A percentile compares a stretch with the other conserved stretches of the same genome.
Conservation (phyloP, 306 rosid genomes). For the Arachis stenosperma region DNA sequence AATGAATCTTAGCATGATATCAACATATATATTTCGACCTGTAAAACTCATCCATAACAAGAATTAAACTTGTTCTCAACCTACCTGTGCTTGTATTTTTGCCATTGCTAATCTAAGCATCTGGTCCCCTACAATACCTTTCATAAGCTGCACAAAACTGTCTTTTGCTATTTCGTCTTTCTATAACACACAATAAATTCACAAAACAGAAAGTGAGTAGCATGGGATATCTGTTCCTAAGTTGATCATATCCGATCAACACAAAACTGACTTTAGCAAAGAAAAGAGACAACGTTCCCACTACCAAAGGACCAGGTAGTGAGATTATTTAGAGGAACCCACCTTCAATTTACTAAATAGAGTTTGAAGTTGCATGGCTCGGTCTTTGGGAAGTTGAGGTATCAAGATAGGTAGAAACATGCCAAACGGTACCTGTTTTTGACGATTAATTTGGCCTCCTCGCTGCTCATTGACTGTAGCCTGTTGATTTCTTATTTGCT, state of each 20-base stretch:
- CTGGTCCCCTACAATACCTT: slow-evolving; percentile 85
- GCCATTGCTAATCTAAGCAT: slow-evolving; percentile 79
- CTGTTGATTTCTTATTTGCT: slow-evolving; percentile 95
- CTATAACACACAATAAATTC: slow-evolving; percentile 49
- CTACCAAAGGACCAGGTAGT: not conserved
- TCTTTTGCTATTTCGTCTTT: slow-evolving; percentile 86
- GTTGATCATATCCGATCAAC: not conserved
- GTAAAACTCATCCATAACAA: slow-evolving; percentile 23
- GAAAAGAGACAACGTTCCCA: not conserved
- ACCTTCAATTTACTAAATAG: slow-evolving; percentile 79
- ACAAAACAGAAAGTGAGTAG: slow-evolving; percentile 36
- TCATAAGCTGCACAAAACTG: slow-evolving; percentile 73
- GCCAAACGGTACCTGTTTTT: slow-evolving; percentile 85
- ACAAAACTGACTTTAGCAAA: not conserved
- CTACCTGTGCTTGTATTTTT: slow-evolving; percentile 74
- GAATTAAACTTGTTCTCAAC: slow-evolving; percentile 27
- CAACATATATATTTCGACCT: slow-evolving; percentile 3
- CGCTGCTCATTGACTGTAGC: slow-evolving; percentile 66
- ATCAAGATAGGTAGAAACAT: slow-evolving; percentile 71
- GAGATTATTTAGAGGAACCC: slow-evolving; percentile 37
- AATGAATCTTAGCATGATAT: slow-evolving; percentile 29
- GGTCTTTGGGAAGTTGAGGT: slow-evolving; percentile 85
- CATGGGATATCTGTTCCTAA: slow-evolving; percentile 29
- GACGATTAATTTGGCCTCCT: slow-evolving; percentile 55
- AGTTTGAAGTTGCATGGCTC: slow-evolving; percentile 80